Evolutionary conservation across 345 rosid species (phyloP), one percentile per base, ranked within the genome.

Genomic region (Populus euphratica): DNA sequence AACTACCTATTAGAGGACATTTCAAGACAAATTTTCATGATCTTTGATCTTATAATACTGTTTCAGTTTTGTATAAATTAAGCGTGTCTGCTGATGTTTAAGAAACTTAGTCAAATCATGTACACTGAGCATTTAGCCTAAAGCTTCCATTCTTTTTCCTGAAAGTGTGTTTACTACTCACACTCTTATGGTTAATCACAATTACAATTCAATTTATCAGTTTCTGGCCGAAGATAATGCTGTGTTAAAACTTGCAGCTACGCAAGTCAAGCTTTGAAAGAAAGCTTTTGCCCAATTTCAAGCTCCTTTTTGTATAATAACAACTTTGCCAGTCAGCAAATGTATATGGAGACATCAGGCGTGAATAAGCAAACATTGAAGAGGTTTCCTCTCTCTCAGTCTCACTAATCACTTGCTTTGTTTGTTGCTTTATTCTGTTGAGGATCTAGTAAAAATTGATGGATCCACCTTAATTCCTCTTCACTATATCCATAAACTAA

Each of bases 341-440:
- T 62, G 9, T 68, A 70, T 75, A 78, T 80, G 73, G 84, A 80
- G 78, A 61, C 78, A 14, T 44, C 77, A 20, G 80, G 87, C 29
- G 88, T 83, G 77, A 79, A 76, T 52, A 89, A 89, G 79, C 87
- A 76, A 73, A 78, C 83, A 67, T 67, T 83, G 75, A 93, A 91
- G 85, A 87, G 85, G 98, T 94, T 49, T 76, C 43, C 20, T 73
- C 76, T 68, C 66, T 65, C 54, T 71, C 68, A 44, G 14, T 73
- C 74, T 68, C 66, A 64, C 47, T 65, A 64, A 44, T 65, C 2
- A 14, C 36, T 11, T 27, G 6, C 10, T 38, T 68, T 1, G 17
- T 8, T 68, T 31, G 47, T n/a, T 59, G 64, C 25, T 59, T 44
- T 44, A 44, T 44, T 12, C 50, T 44, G 50, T 47, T 47, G 50